Evolutionary conservation across 257 asterid genomes (phyloP).

Genomic region (Nicotiana tabacum): DNA sequence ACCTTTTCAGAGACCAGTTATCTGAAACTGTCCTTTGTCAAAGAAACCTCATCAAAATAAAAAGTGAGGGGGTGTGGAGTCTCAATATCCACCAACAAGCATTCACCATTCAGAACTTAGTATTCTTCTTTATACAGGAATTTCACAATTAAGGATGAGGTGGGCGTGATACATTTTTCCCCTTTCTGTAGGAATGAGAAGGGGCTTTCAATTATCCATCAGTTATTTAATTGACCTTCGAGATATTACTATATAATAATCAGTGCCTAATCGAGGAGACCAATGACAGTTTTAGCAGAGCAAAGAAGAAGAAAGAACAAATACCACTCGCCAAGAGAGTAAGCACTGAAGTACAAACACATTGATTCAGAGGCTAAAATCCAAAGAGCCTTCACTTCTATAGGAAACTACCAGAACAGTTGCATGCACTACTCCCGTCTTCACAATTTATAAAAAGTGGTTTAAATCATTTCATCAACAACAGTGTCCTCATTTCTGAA

Average conservation of each 20-base stretch:
- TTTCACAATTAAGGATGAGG: neutral
- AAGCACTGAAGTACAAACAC: neutral
- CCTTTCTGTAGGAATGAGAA: neutral
- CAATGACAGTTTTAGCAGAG: neutral
- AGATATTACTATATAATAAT: neutral
- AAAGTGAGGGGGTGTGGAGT: neutral
- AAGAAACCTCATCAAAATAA: neutral
- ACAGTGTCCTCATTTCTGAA: neutral
- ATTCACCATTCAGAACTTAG: conserved; percentile 13
- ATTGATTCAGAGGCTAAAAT: neutral
- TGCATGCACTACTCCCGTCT: neutral
- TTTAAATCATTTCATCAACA: neutral
- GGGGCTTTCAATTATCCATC: neutral
- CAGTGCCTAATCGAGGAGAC: neutral
- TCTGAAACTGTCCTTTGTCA: neutral
- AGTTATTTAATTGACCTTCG: neutral
- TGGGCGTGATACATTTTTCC: neutral
- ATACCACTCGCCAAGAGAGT: neutral
- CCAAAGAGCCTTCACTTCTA: neutral
- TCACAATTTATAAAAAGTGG: neutral
- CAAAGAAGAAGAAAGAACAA: neutral
- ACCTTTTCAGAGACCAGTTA: too few relatives aligned
- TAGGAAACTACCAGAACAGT: neutral
- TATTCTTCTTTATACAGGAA: conserved; percentile 10
- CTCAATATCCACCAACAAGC: conserved; percentile 17